Evolutionary conservation across 495 filamentous ascomycete species (phyloP), one percentile per base, ranked within the genome.

Genomic region (Venustampulla echinocandica): DNA sequence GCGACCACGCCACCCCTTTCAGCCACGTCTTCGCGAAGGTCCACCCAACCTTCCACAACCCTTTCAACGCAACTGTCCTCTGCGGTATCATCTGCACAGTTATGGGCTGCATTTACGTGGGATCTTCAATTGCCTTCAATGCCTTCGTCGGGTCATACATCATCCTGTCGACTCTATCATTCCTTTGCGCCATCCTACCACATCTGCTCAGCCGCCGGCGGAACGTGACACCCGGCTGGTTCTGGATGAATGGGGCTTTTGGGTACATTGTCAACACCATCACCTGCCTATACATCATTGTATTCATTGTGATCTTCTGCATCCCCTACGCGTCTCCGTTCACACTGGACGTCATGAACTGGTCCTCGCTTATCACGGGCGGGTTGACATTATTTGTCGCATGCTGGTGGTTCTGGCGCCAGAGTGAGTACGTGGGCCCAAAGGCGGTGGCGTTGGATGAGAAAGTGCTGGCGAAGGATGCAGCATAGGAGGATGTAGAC

Each of bases 141-240:
- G 80, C 77, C 32, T 74, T 87, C 15, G 74, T 82, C 10, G 77
- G 76, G 1, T 74, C 67, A 1, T 85, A 81, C 58, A 69, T 84
- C 50, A 69, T 83, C 34, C 65, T 85, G 10, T 73, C 76, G 15
- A 77, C 75, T 11, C 56, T 78, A 7, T 82, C 76, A 4, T 87
- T 86, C 55, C 69, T 81, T 39, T 68, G 75, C 33, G 80, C 81
- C 32, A 81, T 87, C 54, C 67, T 82, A 33, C 81, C 83, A 0
- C 75, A 85, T 53, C 50, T 85, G 2, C 57, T 85, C 10, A 75
- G 70, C 0, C 60, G 71, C 1, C 67, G 83, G 2, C 59, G 64
- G 10, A 71, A 70, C 4, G 71, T 85, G 19, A 61, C 66, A 7
- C 72, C 70, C 0, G 82, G 82, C 0, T 70, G 66, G 23, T 87